Evolutionary conservation across 768 basidiomycete species (phyloP).

Genomic region (Tulasnella sp.): DNA sequence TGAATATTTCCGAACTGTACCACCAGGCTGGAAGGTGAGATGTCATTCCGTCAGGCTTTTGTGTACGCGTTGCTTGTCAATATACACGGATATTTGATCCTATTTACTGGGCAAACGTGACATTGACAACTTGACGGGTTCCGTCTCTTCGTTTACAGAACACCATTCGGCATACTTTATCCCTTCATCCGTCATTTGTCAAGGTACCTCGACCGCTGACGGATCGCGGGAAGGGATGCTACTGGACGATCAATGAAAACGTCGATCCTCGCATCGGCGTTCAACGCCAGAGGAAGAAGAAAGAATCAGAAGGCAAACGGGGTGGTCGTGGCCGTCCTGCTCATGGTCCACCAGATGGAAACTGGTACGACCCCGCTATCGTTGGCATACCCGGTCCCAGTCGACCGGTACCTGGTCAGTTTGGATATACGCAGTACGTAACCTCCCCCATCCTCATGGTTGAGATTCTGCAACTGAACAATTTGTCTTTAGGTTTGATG

Average conservation of each 20-base stretch:
- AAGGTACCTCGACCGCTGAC: conserved; percentile 86
- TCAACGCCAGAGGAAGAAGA: conserved; percentile 76
- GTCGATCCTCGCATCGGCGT: conserved; percentile 46
- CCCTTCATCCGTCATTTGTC: conserved; percentile 82
- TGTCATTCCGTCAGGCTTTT: neutral
- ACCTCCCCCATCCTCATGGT: too few relatives aligned
- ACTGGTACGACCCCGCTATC: neutral
- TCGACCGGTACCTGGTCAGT: neutral
- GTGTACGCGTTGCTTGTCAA: conserved; percentile 14
- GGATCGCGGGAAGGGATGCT: conserved; percentile 81
- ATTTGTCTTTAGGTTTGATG: conserved; percentile 1
- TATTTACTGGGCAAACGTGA: neutral
- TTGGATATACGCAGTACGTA: neutral
- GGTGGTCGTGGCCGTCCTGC: conserved; percentile 10
- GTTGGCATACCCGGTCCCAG: neutral
- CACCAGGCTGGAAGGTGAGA: conserved; percentile 85
- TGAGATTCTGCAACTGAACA: neutral
- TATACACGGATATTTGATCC: conserved; percentile 15
- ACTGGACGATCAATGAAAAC: conserved; percentile 56
- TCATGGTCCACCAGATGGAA: conserved; percentile 5
- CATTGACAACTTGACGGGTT: neutral
- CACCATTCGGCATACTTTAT: conserved; percentile 82
- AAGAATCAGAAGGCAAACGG: conserved; percentile 7
- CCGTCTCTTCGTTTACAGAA: conserved; percentile 38
- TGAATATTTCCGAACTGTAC: conserved; percentile 77